Conservation (phyloP, 768 basidiomycete genomes). For the Collybiopsis luxurians region DNA sequence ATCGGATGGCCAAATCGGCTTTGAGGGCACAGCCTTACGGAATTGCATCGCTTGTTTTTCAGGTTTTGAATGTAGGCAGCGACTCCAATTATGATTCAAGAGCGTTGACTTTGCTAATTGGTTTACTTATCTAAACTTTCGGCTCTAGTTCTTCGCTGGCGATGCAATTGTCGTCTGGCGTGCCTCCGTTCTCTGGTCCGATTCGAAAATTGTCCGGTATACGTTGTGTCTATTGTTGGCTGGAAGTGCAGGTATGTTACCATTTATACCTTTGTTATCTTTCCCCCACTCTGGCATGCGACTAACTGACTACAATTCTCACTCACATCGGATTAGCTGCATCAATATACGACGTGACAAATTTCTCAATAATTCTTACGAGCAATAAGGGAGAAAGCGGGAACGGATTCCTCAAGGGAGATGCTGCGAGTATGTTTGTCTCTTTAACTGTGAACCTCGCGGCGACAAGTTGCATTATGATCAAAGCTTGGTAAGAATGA, state of each 20-base stretch:
- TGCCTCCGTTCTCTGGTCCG: background rate
- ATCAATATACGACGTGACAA: background rate
- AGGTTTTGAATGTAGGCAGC: background rate
- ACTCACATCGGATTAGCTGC: background rate
- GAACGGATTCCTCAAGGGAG: background rate
- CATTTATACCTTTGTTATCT: background rate
- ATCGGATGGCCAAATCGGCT: background rate
- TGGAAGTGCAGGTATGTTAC: background rate
- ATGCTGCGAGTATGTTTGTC: conserved; percentile 1
- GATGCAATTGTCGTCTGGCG: conserved; percentile 2
- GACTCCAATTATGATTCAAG: no score
- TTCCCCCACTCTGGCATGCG: no score
- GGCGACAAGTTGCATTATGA: background rate
- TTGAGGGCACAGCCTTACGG: background rate
- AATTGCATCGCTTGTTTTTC: background rate
- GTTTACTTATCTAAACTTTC: background rate
- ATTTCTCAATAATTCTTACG: background rate
- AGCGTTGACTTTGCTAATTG: no score
- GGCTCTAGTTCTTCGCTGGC: conserved; percentile 1
- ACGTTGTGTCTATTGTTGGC: background rate
- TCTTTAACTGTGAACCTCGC: background rate
- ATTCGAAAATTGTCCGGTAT: background rate
- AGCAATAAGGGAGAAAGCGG: background rate
- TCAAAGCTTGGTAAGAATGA: background rate
- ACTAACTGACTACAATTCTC: background rate